Base-by-base conservation (phyloP, 2,329 filamentous ascomycete species). In the Aquanectria penicillioides region DNA sequence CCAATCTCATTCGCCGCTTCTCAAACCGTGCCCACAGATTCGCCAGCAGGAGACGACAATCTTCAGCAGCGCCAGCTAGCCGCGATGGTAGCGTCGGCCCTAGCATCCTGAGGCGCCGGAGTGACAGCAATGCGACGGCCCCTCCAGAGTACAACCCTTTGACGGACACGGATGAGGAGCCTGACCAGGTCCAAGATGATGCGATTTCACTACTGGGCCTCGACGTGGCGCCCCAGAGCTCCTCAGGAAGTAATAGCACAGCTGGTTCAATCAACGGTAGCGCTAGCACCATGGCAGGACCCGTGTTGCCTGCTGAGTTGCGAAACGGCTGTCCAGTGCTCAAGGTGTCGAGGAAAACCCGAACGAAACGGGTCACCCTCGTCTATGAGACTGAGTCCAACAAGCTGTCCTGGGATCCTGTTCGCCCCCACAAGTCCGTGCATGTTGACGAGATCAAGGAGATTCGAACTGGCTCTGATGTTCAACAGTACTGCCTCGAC, bases 381-480 rank as follows among this genome's bases (percentile, higher is more conserved):
- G 86, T 89, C 49, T 86, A 98, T 20, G 93, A 98, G 69, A 84
- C 90, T 20, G 90, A 94, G 70, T 86, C 90, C 2, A 94, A 91
- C 60, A 95, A 93, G 75, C 91, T 99, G 20, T 90, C 85, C 22
- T 98, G 94, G 94, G 91, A 97, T 74, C 85, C 88, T 41, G 86
- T 84, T 8, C 88, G 92, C 29, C 89, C 91, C 1, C 86, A 88
- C 20, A 98, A 97, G 74, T 88, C 87, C 50, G 90, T 99, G 64
- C 96, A 97, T 74, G 92, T 99, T 62, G 95, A 99, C 70, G 93
- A 98, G 73, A 94, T 99, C 69, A 90, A 92, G 70, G 93, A 97
- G 71, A 93, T 98, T 43, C 89, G 94, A 62, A 87, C 89, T 28
- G 93, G 92, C 15, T 85, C 86, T 11, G 92, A 98, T 72, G 92